A percentile compares a stretch with the other conserved stretches of the same genome.
These are phyloP conservation scores for Raddia distichophylla DNA, from an alignment of 176 grass and related monocot genomes.

Conservation along the genomic window DNA sequence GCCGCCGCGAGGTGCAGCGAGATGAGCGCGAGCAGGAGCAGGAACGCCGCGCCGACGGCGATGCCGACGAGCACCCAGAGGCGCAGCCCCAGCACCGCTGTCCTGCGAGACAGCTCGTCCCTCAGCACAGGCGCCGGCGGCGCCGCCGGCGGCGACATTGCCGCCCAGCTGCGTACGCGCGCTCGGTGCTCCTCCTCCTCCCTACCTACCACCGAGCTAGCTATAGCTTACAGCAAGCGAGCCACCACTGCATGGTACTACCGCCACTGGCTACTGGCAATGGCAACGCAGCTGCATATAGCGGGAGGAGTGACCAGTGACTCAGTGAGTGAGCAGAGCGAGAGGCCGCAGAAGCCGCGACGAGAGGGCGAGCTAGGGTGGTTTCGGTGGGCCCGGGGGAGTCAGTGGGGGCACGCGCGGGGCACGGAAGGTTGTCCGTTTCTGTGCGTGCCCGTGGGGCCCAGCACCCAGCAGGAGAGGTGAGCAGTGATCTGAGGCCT, in stretches of 20 bases:
- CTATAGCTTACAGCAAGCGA: background rate
- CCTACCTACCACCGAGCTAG: background rate
- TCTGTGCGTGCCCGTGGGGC: conserved; percentile 17
- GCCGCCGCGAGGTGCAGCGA: conserved; percentile 63
- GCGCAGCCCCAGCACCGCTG: conserved; percentile 76
- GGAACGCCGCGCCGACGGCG: conserved; percentile 69
- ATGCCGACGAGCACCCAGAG: conserved; percentile 92
- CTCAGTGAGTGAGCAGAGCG: background rate
- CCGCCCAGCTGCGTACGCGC: background rate
- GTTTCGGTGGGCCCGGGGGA: conserved; percentile 34
- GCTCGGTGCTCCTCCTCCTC: background rate
- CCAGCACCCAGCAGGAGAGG: background rate
- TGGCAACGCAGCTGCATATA: conserved; percentile 12
- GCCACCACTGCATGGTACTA: conserved; percentile 42
- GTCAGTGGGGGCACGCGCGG: conserved; percentile 11
- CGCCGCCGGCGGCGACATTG: conserved; percentile 40
- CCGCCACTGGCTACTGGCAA: background rate
- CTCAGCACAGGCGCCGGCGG: conserved; percentile 55
- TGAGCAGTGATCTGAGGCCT: background rate
- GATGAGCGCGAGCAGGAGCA: conserved; percentile 81
- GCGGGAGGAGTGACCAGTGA: background rate
- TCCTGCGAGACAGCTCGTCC: conserved; percentile 67
- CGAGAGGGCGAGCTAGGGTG: background rate
- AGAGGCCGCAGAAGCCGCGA: background rate
- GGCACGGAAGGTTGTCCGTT: conserved; percentile 53